Base-by-base conservation (phyloP, 768 basidiomycete genomes). In the Kwoniella europaea region DNA sequence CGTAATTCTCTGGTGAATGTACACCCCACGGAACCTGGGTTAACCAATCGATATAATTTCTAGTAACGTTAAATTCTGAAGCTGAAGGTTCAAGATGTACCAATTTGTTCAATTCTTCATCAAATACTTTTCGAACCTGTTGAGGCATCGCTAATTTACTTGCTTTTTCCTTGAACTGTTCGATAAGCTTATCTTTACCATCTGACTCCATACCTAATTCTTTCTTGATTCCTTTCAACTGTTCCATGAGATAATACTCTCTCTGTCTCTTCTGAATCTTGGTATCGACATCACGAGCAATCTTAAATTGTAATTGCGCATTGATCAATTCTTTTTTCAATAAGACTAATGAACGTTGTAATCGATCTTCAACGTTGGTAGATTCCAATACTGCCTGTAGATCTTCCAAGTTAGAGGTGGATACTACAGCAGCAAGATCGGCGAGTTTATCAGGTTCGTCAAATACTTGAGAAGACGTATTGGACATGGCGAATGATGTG, bases 301-400 rank as follows among this genome's bases (percentile, higher is more conserved):
- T 91, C 84, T 96, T 97, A 77, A 88, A 90, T 84, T 97, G 96
- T 61, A 98, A 85, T 81, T 98, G 94, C 0, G 94, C 94, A 75
- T 98, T 98, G 83, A 98, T 97, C 42, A 98, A 87, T 82, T 98
- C 97, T 84, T 98, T 98, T 87, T 98, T 98, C 73, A 99, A 87
- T 1, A 98, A 93, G 35, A 94, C 85, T 10, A 98, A 86, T 0
- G 94, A 91, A 84, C 94, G 94, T 72, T 92, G 91, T 12, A 98
- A 86, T 18, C 97, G 87, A 72, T 96, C 94, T 64, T 93, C 92
- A 20, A 98, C 90, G 2, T 88, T 87, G 24, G 93, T 86, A 72
- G 89, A 90, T 84, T 98, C 95, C 44, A 98, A 86, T 0, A 98
- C 94, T 72, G 92, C 93, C 83, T 98, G 97, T 22, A 98, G 86